Evolutionary conservation across 441 rosid genomes (phyloP).

Genomic region (Gossypium davidsonii): DNA sequence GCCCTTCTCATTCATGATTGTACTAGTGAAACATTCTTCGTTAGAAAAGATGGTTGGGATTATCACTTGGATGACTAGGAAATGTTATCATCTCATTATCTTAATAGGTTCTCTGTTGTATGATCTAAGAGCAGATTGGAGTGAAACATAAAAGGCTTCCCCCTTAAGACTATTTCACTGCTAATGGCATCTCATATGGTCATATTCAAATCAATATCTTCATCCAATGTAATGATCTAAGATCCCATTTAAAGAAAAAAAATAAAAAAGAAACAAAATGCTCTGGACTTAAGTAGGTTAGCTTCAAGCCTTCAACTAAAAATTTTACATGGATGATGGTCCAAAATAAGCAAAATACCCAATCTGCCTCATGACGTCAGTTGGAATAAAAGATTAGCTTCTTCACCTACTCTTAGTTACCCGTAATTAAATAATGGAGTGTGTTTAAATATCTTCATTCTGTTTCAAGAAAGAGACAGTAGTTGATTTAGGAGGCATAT

Average conservation of each 20-base stretch:
- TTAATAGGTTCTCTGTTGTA: background rate
- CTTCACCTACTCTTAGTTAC: background rate
- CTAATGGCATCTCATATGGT: background rate
- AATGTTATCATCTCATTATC: background rate
- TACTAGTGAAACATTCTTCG: no score
- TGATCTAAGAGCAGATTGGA: background rate
- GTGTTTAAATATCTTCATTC: background rate
- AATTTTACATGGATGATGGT: background rate
- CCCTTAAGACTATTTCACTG: background rate
- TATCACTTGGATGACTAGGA: background rate
- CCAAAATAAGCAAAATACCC: background rate
- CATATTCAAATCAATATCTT: no score
- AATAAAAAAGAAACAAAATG: background rate
- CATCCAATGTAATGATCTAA: background rate
- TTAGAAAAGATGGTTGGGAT: background rate
- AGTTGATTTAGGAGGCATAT: background rate
- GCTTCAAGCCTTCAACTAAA: background rate
- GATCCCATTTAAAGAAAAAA: background rate
- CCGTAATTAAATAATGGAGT: background rate
- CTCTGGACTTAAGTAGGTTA: background rate
- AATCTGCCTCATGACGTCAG: background rate
- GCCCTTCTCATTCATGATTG: background rate
- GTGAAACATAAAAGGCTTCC: background rate
- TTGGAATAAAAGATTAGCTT: background rate
- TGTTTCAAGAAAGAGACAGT: background rate